Evolutionary conservation across 306 rosid genomes (phyloP), one percentile per base, ranked within the genome.

Genomic region (Fragaria vesca): DNA sequence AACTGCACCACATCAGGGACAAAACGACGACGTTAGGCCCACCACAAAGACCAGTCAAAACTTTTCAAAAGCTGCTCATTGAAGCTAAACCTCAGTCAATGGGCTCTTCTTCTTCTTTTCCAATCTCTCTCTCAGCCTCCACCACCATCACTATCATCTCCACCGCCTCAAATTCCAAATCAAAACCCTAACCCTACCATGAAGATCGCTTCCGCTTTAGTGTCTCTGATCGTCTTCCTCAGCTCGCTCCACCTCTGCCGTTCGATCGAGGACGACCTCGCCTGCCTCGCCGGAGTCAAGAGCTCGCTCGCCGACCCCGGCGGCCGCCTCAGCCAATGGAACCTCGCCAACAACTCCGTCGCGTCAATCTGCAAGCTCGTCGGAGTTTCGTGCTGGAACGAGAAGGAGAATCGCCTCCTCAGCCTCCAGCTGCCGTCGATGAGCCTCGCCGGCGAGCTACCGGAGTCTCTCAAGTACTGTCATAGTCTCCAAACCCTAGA

Each of bases 341-440:
- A 72, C 65, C 67, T 86, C 16, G 24, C 69, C 38, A 82, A 88
- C 85, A 67, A 48, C 51, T 84, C 88, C 40, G 90, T 68, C 3
- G 69, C 83, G 7, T 78, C 88, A 66, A 88, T 88, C 81, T 88
- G 90, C 85, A 85, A 86, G 79, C 81, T 86, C 28, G 81, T 68
- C 18, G 90, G 92, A 1, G 90, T 86, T 4, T 26, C 84, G n/a
- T 88, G 90, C 84, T 86, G 92, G 92, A 88, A 88, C 73, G 81
- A 80, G 78, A 80, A 84, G 84, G 92, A 88, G 86, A 86, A 81
- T 51, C 88, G 90, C n/a, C 78, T 88, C 43, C 76, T 88, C 66
- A 84, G 85, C 82, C 85, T 88, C 60, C 79, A 88, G 71, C 90
- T 88, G 12, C 84, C 74, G 36, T 51, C 84, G 9, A 86, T 88